phyloP scores from a whole-genome alignment of 2,329 filamentous ascomycete species.

The Neonectria neomacrospora region DNA sequence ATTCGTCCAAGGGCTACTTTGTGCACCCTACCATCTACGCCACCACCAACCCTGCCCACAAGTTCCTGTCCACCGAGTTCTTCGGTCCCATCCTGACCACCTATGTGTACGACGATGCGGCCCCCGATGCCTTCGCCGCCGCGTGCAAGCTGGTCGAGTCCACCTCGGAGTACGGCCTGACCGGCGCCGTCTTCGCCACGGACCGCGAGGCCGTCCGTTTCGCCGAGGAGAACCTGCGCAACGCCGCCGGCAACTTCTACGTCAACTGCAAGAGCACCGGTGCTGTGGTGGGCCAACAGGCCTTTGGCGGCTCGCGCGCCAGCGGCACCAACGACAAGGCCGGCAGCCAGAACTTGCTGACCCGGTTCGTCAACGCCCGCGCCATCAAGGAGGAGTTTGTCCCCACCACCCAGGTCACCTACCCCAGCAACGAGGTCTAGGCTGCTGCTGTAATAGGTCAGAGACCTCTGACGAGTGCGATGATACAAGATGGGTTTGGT shows the following conservation, averaged over 20 bases:
- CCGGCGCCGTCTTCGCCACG: constrained; percentile 78
- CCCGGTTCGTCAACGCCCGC: constrained; percentile 73
- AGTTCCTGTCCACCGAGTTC: constrained; percentile 80
- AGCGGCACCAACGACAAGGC: constrained; percentile 81
- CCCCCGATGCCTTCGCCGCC: constrained; percentile 65
- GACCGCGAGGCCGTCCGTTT: constrained; percentile 73
- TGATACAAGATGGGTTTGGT: constrained; percentile 1
- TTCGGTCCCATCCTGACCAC: constrained; percentile 82
- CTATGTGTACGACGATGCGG: constrained; percentile 80
- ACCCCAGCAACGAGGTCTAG: constrained; percentile 77
- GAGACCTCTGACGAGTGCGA: background rate
- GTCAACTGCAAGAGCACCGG: constrained; percentile 86
- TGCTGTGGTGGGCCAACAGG: constrained; percentile 78
- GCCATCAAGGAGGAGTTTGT: constrained; percentile 82
- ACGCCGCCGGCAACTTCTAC: constrained; percentile 86
- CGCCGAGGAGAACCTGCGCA: constrained; percentile 77
- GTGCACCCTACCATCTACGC: constrained; percentile 85
- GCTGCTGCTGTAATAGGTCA: background rate
- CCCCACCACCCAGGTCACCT: constrained; percentile 69
- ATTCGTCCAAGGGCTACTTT: constrained; percentile 82
- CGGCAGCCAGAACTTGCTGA: constrained; percentile 71
- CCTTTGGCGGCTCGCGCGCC: constrained; percentile 75
- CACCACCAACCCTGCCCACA: constrained; percentile 78
- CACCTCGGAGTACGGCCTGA: constrained; percentile 81
- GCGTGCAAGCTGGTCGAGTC: constrained; percentile 73